Conservation (phyloP, 805 yeast species). For the Candida quercuum region DNA sequence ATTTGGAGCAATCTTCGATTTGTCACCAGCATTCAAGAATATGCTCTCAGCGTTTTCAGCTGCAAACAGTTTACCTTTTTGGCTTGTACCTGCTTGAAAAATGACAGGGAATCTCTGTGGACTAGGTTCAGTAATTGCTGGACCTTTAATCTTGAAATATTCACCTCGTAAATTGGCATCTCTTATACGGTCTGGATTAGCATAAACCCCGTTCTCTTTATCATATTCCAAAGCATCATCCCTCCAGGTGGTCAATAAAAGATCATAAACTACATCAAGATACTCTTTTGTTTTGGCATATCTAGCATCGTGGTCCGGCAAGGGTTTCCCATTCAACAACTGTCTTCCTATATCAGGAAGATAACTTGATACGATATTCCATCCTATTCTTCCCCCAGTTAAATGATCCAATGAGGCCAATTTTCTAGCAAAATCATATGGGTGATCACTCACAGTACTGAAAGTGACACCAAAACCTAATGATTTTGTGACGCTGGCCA, state of each 20-base stretch:
- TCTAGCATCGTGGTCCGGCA: slow-evolving; percentile 34
- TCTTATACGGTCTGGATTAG: slow-evolving; percentile 31
- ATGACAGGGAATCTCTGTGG: slow-evolving; percentile 39
- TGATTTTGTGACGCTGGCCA: slow-evolving; percentile 33
- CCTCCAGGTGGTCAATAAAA: slow-evolving; percentile 33
- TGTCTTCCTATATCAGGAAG: slow-evolving; percentile 33
- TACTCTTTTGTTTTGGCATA: slow-evolving; percentile 34
- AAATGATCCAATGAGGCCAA: slow-evolving; percentile 36
- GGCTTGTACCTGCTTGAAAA: slow-evolving; percentile 37
- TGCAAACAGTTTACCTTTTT: slow-evolving; percentile 33
- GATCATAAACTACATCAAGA: slow-evolving; percentile 30
- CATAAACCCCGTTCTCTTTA: slow-evolving; percentile 18
- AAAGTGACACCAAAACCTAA: slow-evolving; percentile 33
- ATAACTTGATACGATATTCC: slow-evolving; percentile 38
- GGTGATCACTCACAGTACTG: slow-evolving; percentile 35
- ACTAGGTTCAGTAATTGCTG: slow-evolving; percentile 33
- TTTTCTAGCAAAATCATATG: slow-evolving; percentile 34
- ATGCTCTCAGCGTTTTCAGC: slow-evolving; percentile 38
- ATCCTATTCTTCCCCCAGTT: slow-evolving; percentile 37
- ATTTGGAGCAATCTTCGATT: slow-evolving; percentile 22
- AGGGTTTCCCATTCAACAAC: slow-evolving; percentile 28
- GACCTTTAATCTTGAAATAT: slow-evolving; percentile 26
- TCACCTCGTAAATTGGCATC: slow-evolving; percentile 34
- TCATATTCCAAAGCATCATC: slow-evolving; percentile 27
- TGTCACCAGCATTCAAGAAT: slow-evolving; percentile 29